Evolutionary conservation across 2,329 filamentous ascomycete genomes (phyloP), one percentile per base, ranked within the genome.

Genomic region (Didymella pomorum): DNA sequence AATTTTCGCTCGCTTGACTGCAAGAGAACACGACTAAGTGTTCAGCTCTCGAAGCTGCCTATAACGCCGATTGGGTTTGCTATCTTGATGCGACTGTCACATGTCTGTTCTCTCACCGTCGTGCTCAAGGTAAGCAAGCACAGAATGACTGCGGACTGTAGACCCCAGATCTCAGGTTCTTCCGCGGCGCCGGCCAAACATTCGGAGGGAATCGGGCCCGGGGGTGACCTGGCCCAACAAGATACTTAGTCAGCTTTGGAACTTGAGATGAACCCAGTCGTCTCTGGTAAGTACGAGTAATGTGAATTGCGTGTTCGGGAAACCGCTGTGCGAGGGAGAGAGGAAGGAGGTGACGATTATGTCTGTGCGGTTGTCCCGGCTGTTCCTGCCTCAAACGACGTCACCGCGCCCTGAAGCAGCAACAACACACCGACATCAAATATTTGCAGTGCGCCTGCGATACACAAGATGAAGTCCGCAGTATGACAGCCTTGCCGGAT

Each of bases 401-500:
- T 54, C 50, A 54, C 35, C 35, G 35, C n/a, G n/a, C 25, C 28
- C 28, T 52, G 33, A 8, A 44, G 31, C n/a, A 23, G 20, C 7
- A 28, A 29, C 5, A 46, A 11, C 23, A 14, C 42, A 28, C 12
- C 35, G 12, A 57, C 46, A 25, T 37, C 11, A 3, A 42, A 33
- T 7, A n/a, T 21, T 16, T 18, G 8, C 23, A 12, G 23, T 43
- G 5, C 16, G 6, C 12, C 23, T 9, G 14, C 14, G 16, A 43
- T 14, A 7, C 12, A 28, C 10, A 33, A 18, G 28, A 8, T 31
- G 23, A 10, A 18, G 8, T 14, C n/a, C 16, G 5, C 33, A 53
- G 16, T 0, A 67, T 67, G 64, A 31, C 39, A 39, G 28, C 44
- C 12, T 26, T 51, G 0, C 47, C 49, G 11, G 29, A 26, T 3